Conservation (phyloP, 495 filamentous ascomycete genomes). For the Acidiella bohemica region DNA sequence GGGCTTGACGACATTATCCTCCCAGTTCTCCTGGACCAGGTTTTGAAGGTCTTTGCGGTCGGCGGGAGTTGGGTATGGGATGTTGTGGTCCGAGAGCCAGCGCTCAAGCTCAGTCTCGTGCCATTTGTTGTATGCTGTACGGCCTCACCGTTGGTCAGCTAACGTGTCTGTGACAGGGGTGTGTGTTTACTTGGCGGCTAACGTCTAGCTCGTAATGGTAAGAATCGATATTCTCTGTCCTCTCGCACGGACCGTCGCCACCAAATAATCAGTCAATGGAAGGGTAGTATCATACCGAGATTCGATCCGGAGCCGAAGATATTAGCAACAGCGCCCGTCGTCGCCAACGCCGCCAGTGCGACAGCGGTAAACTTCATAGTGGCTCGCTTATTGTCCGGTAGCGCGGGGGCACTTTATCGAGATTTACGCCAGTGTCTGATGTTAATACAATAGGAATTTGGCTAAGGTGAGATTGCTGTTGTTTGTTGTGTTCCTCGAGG, state of each 20-base stretch:
- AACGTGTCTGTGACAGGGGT: slow-evolving; percentile 2
- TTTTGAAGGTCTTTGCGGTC: slow-evolving; percentile 41
- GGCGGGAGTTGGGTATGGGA: slow-evolving; percentile 49
- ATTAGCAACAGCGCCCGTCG: slow-evolving; percentile 45
- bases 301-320: no score
- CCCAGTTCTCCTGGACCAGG: slow-evolving; percentile 77
- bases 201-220: no score
- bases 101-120: slow-evolving; percentile 94
- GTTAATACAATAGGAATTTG: no score
- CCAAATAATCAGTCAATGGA: no score
- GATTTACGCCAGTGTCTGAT: no score
- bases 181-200: no score
- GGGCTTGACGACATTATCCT: slow-evolving; percentile 41
- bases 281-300: no score
- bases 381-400: neutral
- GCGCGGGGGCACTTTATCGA: no score
- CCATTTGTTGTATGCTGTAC: slow-evolving; percentile 91
- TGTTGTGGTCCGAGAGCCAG: slow-evolving; percentile 88
- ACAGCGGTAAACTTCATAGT: slow-evolving; percentile 5
- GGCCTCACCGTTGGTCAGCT: slow-evolving; percentile 13
- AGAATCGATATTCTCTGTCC: no score
- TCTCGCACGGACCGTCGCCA: no score
- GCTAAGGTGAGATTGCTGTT: no score
- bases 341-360: slow-evolving; percentile 2
- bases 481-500: no score